phyloP scores from a whole-genome alignment of 805 yeast species.

The Candida chauliodis region DNA sequence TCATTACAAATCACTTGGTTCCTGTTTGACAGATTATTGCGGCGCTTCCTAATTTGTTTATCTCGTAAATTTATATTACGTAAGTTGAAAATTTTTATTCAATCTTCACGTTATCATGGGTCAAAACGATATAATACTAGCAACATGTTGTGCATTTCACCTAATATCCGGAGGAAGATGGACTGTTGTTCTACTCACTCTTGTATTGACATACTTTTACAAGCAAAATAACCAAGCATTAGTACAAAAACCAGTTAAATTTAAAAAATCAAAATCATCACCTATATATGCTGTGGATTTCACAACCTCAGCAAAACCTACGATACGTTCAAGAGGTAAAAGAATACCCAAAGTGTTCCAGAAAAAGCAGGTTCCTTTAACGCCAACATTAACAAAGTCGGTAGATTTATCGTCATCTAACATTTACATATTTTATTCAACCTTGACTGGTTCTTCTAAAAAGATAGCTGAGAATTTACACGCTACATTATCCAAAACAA shows the following conservation, averaged over 20 bases:
- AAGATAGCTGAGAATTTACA: slow-evolving; percentile 57
- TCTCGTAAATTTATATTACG: slow-evolving; percentile 2
- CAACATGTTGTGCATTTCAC: slow-evolving; percentile 25
- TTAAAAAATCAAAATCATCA: slow-evolving; percentile 15
- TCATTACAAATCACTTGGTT: too few species aligned
- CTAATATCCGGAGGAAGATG: slow-evolving; percentile 42
- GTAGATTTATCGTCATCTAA: slow-evolving; percentile 49
- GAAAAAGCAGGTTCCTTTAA: slow-evolving; percentile 18
- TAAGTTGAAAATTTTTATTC: slow-evolving; percentile 3
- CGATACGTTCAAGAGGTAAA: slow-evolving; percentile 17
- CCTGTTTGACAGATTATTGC: too few species aligned
- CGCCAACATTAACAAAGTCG: slow-evolving; percentile 37
- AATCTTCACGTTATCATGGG: neutral
- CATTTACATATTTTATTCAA: slow-evolving; percentile 71
- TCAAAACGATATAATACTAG: slow-evolving; percentile 11
- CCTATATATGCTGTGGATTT: slow-evolving; percentile 42
- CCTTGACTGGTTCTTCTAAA: slow-evolving; percentile 80
- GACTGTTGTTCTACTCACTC: slow-evolving; percentile 27
- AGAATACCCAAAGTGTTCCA: slow-evolving; percentile 42
- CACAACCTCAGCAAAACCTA: slow-evolving; percentile 30
- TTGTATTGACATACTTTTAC: slow-evolving; percentile 12
- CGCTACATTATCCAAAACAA: slow-evolving; percentile 30
- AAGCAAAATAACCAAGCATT: neutral
- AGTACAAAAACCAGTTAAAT: neutral
- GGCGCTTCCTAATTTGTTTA: neutral